These are phyloP conservation scores for Colletotrichum salicis DNA, from an alignment of 2,329 filamentous ascomycete species.

Conservation along the genomic window DNA sequence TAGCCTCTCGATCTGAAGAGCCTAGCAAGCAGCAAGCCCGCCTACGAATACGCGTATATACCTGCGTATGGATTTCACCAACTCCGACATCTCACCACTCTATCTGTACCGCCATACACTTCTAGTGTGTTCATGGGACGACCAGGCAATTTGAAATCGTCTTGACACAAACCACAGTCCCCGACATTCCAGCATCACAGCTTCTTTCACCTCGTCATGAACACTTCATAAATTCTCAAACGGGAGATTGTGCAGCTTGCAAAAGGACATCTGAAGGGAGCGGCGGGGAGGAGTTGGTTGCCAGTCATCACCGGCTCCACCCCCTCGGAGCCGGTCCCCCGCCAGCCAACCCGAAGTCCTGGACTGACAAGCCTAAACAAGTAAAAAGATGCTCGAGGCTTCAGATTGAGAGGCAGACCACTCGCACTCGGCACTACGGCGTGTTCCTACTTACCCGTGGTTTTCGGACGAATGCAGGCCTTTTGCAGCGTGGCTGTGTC, in stretches of 20 bases:
- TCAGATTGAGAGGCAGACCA: neutral
- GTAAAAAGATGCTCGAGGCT: neutral
- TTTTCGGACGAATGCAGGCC: neutral
- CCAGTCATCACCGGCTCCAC: constrained; percentile 11
- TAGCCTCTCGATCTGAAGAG: neutral
- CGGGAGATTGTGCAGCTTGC: neutral
- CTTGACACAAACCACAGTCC: neutral
- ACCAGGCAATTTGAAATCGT: neutral
- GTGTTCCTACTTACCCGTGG: neutral
- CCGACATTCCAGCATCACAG: neutral
- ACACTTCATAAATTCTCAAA: neutral
- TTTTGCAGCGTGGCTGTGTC: neutral
- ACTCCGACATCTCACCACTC: neutral
- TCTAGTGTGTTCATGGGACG: neutral
- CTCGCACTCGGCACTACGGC: neutral
- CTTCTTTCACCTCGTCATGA: neutral
- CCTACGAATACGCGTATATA: constrained; percentile 12
- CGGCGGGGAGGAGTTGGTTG: neutral
- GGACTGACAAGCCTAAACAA: neutral
- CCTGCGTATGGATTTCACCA: neutral
- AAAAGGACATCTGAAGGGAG: neutral
- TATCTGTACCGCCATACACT: neutral
- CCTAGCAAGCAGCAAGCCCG: neutral
- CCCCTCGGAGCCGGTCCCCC: constrained; percentile 20
- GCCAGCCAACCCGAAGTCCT: neutral